Evolutionary conservation across 1,139 yeast species (phyloP), one percentile per base, ranked within the genome.

Genomic region (Suhomyces atakaporum): DNA sequence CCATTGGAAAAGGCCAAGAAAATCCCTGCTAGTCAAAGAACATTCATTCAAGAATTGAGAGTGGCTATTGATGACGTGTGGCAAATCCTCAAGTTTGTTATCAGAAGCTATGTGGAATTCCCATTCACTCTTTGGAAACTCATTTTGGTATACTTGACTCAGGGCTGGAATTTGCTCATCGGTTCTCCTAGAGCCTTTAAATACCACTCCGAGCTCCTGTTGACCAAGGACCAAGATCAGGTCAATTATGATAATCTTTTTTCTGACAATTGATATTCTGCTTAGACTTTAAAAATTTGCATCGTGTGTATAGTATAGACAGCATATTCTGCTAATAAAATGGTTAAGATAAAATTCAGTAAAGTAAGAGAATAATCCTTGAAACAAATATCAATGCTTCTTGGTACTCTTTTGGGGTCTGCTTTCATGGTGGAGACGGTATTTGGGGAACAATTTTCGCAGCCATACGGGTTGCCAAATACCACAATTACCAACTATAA

Each of bases 81-180:
- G 47, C 73, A 65, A n/a, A 96, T 95, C 0, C 53, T 86, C 26
- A 65, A 62, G 44, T 89, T 87, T 61, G 77, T 92, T 16, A 61
- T 78, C 38, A 55, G 61, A 23, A 81, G 96, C 35, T 92, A 90
- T 59, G 53, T 72, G 36, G 72, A 80, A 30, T 75, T 92, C 47
- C 97, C 97, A 12, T 63, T 66, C 36, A 73, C 80, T 39, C 33
- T 84, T 2, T 79, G 76, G 62, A 71, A 75, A 35, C 46, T 78
- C 36, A 50, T 66, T 3, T 47, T 87, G 33, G 62, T 71, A 35
- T 68, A 77, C 43, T 40, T 77, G 28, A 75, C 73, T 45, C 62
- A 69, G 29, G 73, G 75, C 60, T 92, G 97, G 97, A 81, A 84
- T 54, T 57, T 57, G 19, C 86, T 88, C 53, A 72, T 87, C 44